These are phyloP conservation scores for Datura wrightii DNA, from an alignment of 257 asterid genomes.

Conservation along the genomic window DNA sequence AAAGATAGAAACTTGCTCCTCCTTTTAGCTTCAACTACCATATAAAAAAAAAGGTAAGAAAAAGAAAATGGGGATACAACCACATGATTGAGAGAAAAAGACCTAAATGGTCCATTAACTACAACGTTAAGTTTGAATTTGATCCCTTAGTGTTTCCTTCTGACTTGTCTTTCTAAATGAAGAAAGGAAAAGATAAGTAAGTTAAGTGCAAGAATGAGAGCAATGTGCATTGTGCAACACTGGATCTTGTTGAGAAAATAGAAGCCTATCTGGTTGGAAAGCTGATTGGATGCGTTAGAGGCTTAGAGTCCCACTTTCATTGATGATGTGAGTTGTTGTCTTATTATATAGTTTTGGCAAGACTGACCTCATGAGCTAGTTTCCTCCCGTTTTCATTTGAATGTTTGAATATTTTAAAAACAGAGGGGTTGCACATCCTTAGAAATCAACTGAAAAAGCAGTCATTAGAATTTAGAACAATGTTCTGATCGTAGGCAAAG, in stretches of 20 bases:
- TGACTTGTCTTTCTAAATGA: not conserved
- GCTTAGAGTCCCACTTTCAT: not conserved
- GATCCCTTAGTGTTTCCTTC: not conserved
- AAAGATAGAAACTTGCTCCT: not conserved
- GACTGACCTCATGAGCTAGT: not conserved
- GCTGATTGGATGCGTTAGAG: not conserved
- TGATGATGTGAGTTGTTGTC: slow-evolving; percentile 3
- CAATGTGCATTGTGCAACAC: not conserved
- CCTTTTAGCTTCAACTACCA: not conserved
- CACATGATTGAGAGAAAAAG: not conserved
- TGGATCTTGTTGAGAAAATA: not conserved
- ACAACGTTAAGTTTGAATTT: not conserved
- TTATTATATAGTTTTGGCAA: not conserved
- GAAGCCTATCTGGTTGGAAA: not conserved
- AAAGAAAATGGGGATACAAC: not conserved
- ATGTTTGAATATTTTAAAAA: not conserved
- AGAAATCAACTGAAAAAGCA: not conserved
- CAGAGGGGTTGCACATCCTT: not conserved
- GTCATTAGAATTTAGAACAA: not conserved
- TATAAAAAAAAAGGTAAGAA: not conserved
- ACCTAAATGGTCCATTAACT: not conserved
- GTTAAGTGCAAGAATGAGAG: not conserved
- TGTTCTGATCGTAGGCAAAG: slow-evolving; percentile 12
- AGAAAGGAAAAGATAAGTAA: slow-evolving; percentile 22
- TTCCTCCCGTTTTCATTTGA: not conserved